Conservation (phyloP, 1,139 yeast genomes). For the Geotrichum macrosporum region DNA sequence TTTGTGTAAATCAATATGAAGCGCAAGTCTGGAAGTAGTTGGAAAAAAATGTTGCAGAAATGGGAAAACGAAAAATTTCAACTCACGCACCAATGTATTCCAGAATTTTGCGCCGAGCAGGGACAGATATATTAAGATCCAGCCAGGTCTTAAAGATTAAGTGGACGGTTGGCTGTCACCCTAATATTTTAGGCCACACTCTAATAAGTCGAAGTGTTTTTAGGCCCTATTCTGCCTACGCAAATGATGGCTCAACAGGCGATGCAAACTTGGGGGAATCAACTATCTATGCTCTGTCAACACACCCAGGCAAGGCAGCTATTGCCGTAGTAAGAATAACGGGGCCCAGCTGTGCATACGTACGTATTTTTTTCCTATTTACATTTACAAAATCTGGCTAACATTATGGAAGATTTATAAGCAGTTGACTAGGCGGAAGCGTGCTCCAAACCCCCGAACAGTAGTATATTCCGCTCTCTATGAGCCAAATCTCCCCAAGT, state of each 20-base stretch:
- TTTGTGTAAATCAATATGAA: no score
- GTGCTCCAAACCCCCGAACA: conserved; percentile 47
- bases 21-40: no score
- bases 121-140: not conserved
- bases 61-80: not conserved
- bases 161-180: not conserved
- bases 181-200: not conserved
- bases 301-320: conserved; percentile 77
- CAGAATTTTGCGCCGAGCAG: not conserved
- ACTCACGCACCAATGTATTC: conserved; percentile 7
- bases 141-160: not conserved
- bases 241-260: not conserved
- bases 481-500: conserved; percentile 23
- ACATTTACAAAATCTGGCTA: not conserved
- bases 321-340: conserved; percentile 81
- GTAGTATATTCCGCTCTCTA: conserved; percentile 49
- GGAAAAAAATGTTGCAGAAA: conserved; percentile 3
- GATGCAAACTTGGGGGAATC: conserved; percentile 35
- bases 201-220: not conserved
- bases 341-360: conserved; percentile 56
- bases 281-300: conserved; percentile 87
- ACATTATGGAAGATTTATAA: conserved; percentile 37
- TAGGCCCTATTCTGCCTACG: not conserved
- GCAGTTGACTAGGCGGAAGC: conserved; percentile 43
- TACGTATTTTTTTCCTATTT: conserved; percentile 24